Evolutionary conservation across 805 yeast genomes (phyloP).

Genomic region (Wickerhamiella australiensis): DNA sequence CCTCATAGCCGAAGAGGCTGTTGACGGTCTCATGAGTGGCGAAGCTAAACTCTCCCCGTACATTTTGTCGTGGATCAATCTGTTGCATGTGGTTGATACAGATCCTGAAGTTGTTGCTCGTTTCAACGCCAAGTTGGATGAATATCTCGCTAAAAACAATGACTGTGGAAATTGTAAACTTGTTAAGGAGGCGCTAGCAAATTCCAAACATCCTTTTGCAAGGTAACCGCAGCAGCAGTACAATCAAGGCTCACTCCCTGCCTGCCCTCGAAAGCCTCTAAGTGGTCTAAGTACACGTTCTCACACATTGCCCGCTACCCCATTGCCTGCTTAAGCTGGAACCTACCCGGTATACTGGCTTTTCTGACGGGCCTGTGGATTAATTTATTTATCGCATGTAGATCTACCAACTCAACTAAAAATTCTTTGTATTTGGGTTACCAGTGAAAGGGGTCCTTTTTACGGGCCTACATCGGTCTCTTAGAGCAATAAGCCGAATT

Average conservation of each 20-base stretch:
- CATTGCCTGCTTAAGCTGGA: too few species aligned
- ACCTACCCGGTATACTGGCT: too few species aligned
- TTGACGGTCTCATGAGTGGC: slow-evolving; percentile 4
- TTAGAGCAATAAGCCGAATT: too few species aligned
- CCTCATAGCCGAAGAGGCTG: slow-evolving; percentile 15
- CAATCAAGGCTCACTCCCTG: too few species aligned
- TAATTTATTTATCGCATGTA: slow-evolving; percentile 1
- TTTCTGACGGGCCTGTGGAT: background rate
- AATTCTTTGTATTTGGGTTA: too few species aligned
- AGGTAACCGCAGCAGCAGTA: too few species aligned
- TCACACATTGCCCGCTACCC: too few species aligned
- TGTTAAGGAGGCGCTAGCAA: background rate
- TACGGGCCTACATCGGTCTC: too few species aligned
- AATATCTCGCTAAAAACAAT: slow-evolving; percentile 21
- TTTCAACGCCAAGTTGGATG: slow-evolving; percentile 27
- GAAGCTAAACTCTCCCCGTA: slow-evolving; percentile 2
- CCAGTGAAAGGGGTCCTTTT: too few species aligned
- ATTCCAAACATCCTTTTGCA: background rate
- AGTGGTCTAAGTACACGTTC: too few species aligned
- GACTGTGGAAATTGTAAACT: background rate
- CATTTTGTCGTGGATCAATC: slow-evolving; percentile 46
- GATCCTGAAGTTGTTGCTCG: slow-evolving; percentile 25
- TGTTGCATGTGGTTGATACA: slow-evolving; percentile 34
- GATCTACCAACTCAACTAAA: background rate
- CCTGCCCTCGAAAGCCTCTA: too few species aligned